phyloP scores from a whole-genome alignment of 805 yeast genomes.

The Candida pseudofarinosa region DNA sequence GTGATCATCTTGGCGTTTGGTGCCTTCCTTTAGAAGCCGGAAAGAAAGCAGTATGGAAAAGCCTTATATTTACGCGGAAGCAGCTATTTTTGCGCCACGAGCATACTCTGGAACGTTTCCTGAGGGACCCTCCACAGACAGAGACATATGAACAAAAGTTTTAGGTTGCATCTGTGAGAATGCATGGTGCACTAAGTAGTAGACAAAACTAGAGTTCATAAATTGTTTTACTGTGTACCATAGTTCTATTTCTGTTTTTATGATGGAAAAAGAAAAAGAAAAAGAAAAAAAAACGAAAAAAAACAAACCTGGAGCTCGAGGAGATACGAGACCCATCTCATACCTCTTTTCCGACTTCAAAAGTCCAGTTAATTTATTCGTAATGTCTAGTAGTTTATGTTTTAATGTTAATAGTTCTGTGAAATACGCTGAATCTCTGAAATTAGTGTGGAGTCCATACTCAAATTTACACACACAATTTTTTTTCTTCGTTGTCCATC shows the following conservation, averaged over 20 bases:
- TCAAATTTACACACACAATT: constrained; percentile 6
- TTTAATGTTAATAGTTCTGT: not conserved
- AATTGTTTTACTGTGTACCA: too few relatives aligned
- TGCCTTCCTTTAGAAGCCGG: constrained; percentile 4
- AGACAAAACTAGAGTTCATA: too few relatives aligned
- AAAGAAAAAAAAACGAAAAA: too few relatives aligned
- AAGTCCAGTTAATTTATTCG: not conserved
- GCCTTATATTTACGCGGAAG: too few relatives aligned
- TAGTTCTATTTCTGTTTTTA: too few relatives aligned
- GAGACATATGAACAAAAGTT: too few relatives aligned
- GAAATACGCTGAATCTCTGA: constrained; percentile 2
- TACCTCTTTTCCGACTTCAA: too few relatives aligned
- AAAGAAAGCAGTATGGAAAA: not conserved
- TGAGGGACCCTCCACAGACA: not conserved
- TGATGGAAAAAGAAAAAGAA: too few relatives aligned
- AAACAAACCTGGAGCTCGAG: too few relatives aligned
- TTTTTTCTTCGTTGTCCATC: constrained; percentile 9
- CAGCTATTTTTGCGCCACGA: not conserved
- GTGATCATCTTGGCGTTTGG: constrained; percentile 11
- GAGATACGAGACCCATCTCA: too few relatives aligned
- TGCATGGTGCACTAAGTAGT: too few relatives aligned
- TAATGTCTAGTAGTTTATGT: not conserved
- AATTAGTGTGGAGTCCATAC: not conserved
- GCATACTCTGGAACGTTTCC: not conserved
- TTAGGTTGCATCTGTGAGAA: too few relatives aligned